A percentile compares a stretch with the other conserved stretches of the same genome.
Evolutionary conservation across 371 early-diverging fungal species (phyloP).

Genomic region (Circinella minor): DNA sequence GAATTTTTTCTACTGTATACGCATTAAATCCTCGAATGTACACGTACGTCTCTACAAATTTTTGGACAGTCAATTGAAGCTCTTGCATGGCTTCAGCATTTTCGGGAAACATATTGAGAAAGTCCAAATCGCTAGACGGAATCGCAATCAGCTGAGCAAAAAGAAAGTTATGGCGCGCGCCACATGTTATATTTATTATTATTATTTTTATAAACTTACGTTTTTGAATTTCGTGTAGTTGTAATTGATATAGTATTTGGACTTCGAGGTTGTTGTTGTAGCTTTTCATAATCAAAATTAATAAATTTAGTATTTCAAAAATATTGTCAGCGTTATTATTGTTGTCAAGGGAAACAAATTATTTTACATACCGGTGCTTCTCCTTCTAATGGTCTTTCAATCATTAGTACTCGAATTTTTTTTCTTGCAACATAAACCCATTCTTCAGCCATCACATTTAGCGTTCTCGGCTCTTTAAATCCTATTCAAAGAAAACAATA

Average conservation of each 20-base stretch:
- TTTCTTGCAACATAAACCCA: conserved; percentile 51
- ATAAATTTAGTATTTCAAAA: too few species aligned
- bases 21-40: conserved; percentile 65
- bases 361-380: conserved; percentile 13
- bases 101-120: conserved; percentile 59
- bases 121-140: conserved; percentile 59
- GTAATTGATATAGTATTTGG: conserved; percentile 49
- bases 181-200: not conserved
- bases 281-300: not conserved
- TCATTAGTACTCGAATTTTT: conserved; percentile 52
- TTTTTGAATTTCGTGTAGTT: conserved; percentile 48
- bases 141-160: conserved; percentile 12
- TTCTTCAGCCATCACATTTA: conserved; percentile 60
- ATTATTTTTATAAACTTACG: conserved; percentile 35
- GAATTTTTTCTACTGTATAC: conserved; percentile 61
- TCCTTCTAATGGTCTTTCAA: conserved; percentile 65
- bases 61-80: conserved; percentile 50
- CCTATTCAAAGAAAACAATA: conserved; percentile 31
- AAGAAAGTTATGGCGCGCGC: conserved; percentile 3
- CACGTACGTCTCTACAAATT: conserved; percentile 66
- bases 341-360: too few species aligned
- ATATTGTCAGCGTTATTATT: too few species aligned
- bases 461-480: conserved; percentile 57
- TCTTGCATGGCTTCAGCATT: conserved; percentile 55
- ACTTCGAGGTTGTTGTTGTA: conserved; percentile 22